Base-by-base conservation (phyloP, 805 yeast species). In the Hyphopichia homilentoma region DNA sequence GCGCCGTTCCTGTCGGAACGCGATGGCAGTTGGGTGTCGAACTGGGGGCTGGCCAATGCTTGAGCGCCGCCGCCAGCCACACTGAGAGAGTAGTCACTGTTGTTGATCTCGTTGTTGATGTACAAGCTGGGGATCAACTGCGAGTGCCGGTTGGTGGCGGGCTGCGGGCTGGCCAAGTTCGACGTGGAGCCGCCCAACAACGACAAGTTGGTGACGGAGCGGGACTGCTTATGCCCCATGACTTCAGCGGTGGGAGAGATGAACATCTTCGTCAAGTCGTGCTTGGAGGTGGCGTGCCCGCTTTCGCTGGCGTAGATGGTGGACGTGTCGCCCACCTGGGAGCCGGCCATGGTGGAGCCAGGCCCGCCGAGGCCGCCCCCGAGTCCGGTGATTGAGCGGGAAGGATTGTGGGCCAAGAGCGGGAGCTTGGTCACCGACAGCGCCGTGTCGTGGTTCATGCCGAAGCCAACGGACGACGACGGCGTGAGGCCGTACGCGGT, bases 241-340 rank as follows among this genome's bases (percentile, higher is more conserved):
- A 80, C 81, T 47, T 83, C 87, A 12, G 79, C 80, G 1, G 94
- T 85, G 21, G 95, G 95, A 3, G 93, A 84, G 33, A 84, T 75
- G 55, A 81, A 85, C 73, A 81, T 68, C 33, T 52, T 62, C 23
- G 73, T 67, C 44, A 63, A 55, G 39, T 68, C 75, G 33, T 61
- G 59, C 36, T 59, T 59, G 8, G 65, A 44, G 0, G 68, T 53
- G 13, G 61, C 52, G 9, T 44, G 44, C 11, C 48, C 61, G 8
- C 41, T 39, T 13, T 58, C 65, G 9, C 58, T 50, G 29, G 48
- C 52, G 39, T 56, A 60, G 17, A 64, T 52, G 12, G 64, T 57
- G 7, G 66, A 59, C 15, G 48, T 50, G 33, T 57, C 66, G 12
- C 65, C 66, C 3, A 43, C 40, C 25, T 48, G 52, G 9, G 52